These are phyloP conservation scores for Aspergillus tubingensis DNA, from an alignment of 2,329 filamentous ascomycete species.

Conservation along the genomic window DNA sequence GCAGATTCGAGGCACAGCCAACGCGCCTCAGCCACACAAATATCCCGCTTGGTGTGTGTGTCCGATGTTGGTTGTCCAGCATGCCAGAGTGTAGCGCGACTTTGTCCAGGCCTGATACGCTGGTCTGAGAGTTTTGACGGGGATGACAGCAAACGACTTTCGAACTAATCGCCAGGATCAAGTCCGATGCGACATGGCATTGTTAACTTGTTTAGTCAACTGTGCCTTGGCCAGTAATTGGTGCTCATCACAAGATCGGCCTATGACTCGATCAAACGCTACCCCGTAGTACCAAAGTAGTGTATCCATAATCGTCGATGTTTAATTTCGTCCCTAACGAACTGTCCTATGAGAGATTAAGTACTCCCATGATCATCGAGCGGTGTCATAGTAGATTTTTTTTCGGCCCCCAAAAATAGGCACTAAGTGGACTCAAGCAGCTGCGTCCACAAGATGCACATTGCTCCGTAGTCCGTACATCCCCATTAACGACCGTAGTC, in stretches of 20 bases:
- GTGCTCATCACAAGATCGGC: background rate
- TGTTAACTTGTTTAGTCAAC: background rate
- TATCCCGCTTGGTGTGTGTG: background rate
- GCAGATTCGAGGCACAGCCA: background rate
- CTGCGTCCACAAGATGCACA: background rate
- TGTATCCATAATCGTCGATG: background rate
- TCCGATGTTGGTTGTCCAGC: background rate
- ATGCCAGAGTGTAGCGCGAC: background rate
- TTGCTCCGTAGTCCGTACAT: background rate
- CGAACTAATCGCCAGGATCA: background rate
- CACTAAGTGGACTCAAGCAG: background rate
- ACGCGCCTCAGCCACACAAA: background rate
- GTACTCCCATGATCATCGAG: background rate
- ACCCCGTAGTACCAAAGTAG: background rate
- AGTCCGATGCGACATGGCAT: background rate
- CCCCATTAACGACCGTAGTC: background rate
- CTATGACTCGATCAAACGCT: background rate
- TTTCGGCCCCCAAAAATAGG: background rate
- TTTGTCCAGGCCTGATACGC: background rate
- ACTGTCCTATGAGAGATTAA: background rate
- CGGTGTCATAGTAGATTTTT: background rate
- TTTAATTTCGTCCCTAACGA: background rate
- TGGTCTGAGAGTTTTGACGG: background rate
- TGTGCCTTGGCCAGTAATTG: background rate
- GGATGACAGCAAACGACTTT: background rate